phyloP scores from a whole-genome alignment of 2,329 filamentous ascomycete species.

The Xylariaceae sp. region DNA sequence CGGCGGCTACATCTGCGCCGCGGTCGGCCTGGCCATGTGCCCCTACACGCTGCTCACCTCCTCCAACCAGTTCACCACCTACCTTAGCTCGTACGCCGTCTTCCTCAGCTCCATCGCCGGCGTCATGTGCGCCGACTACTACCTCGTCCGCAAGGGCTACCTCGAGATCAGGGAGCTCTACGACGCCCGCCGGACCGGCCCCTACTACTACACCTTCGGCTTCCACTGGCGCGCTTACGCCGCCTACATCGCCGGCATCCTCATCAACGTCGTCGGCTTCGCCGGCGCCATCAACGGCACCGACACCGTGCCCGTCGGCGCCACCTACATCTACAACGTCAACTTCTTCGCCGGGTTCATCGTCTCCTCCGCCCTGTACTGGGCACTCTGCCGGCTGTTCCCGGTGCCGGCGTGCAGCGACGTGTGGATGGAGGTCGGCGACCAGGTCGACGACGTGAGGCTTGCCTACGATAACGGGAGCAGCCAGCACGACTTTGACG shows the following conservation, averaged over 20 bases:
- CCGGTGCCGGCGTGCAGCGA: constrained; percentile 73
- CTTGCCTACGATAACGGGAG: constrained; percentile 39
- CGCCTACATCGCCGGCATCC: constrained; percentile 77
- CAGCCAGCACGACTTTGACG: background rate
- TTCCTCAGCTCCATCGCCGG: constrained; percentile 92
- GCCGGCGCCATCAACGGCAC: constrained; percentile 68
- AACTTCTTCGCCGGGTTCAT: constrained; percentile 88
- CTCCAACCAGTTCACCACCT: constrained; percentile 83
- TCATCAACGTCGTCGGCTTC: constrained; percentile 91
- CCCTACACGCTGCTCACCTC: constrained; percentile 74
- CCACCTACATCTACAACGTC: constrained; percentile 81
- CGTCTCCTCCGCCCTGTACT: constrained; percentile 65
- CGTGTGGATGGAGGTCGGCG: constrained; percentile 50
- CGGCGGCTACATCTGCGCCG: constrained; percentile 80
- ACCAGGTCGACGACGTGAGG: constrained; percentile 48
- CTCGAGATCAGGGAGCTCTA: constrained; percentile 76
- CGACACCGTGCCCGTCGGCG: constrained; percentile 64
- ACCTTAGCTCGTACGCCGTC: constrained; percentile 86
- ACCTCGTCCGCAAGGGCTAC: constrained; percentile 77
- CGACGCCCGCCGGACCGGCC: constrained; percentile 59
- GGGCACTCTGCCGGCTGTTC: constrained; percentile 60
- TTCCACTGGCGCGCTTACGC: constrained; percentile 80
- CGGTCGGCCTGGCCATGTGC: constrained; percentile 78
- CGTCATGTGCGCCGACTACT: constrained; percentile 89
- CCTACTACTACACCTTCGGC: constrained; percentile 71